Evolutionary conservation across 257 asterid species (phyloP).

Genomic region (Forsythia suspensa): DNA sequence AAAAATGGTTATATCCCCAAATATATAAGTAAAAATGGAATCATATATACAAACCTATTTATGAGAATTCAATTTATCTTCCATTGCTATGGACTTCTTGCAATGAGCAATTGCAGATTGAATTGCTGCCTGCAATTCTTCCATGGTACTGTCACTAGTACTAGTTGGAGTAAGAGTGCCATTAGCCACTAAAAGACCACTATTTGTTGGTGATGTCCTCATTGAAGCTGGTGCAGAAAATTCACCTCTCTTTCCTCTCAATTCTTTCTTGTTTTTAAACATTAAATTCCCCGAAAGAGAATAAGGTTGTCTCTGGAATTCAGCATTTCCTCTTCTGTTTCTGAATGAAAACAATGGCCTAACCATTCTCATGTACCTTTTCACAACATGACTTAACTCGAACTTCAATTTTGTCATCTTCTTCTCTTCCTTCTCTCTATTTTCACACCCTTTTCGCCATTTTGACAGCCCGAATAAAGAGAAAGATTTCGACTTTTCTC

Average conservation of each 20-base stretch:
- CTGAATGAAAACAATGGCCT: slow-evolving; percentile 53
- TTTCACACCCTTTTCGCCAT: slow-evolving; percentile 40
- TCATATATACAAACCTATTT: not conserved
- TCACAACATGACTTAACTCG: slow-evolving; percentile 49
- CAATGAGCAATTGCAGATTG: slow-evolving; percentile 76
- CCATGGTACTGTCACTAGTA: slow-evolving; percentile 75
- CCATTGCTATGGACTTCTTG: slow-evolving; percentile 51
- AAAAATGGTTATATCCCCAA: not conserved
- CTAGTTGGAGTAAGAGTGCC: slow-evolving; percentile 29
- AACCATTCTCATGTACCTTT: slow-evolving; percentile 65
- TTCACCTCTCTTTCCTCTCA: slow-evolving; percentile 54
- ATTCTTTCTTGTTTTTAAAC: slow-evolving; percentile 39
- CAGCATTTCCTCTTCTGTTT: slow-evolving; percentile 16
- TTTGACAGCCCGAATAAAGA: slow-evolving; percentile 53
- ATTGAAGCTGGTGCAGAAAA: slow-evolving; percentile 82
- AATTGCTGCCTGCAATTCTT: slow-evolving; percentile 80
- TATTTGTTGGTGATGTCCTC: slow-evolving; percentile 74
- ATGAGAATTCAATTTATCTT: slow-evolving; percentile 30
- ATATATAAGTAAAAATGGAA: not conserved
- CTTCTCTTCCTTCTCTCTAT: slow-evolving; percentile 29
- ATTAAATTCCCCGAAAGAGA: slow-evolving; percentile 71
- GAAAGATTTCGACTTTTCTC: slow-evolving; percentile 58
- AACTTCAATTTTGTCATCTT: slow-evolving; percentile 49
- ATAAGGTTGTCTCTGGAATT: slow-evolving; percentile 35
- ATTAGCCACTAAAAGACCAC: slow-evolving; percentile 66